These are phyloP conservation scores for Pinus albicaulis DNA, from an alignment of 75 land plant genomes.

Conservation along the genomic window DNA sequence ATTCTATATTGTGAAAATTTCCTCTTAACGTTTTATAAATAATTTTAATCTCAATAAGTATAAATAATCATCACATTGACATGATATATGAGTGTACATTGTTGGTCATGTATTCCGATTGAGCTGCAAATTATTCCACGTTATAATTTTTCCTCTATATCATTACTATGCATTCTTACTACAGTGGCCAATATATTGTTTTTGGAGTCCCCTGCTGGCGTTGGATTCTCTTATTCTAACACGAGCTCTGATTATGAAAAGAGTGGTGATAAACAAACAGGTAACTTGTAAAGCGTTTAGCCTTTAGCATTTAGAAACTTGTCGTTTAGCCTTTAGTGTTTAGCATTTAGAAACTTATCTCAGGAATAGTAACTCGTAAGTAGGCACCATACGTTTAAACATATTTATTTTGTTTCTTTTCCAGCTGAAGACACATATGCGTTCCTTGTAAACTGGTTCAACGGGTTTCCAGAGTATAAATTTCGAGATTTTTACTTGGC, in stretches of 20 bases:
- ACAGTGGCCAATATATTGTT: conserved; percentile 22
- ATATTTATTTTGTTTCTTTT: neutral
- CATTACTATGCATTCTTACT: neutral
- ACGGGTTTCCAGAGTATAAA: conserved; percentile 61
- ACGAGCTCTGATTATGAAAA: conserved; percentile 7
- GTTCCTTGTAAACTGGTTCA: conserved; percentile 70
- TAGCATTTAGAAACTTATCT: neutral
- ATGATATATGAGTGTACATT: too few relatives aligned
- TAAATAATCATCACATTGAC: too few relatives aligned
- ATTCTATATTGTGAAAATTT: too few relatives aligned
- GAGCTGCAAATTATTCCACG: too few relatives aligned
- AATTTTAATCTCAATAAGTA: too few relatives aligned
- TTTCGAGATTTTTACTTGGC: conserved; percentile 65
- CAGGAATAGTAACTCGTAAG: neutral
- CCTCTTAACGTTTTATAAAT: too few relatives aligned
- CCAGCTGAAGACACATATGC: conserved; percentile 61
- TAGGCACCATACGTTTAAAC: neutral
- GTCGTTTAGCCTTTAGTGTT: too few relatives aligned
- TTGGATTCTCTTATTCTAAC: conserved; percentile 34
- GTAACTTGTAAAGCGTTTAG: neutral
- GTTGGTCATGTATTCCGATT: too few relatives aligned
- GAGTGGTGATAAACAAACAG: conserved; percentile 10
- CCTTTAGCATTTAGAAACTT: too few relatives aligned
- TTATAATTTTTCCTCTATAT: too few relatives aligned
- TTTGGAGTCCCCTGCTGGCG: conserved; percentile 36